A percentile compares a stretch with the other conserved stretches of the same genome.
Evolutionary conservation across 768 basidiomycete genomes (phyloP).

Genomic region (Candolleomyces eurysporus): DNA sequence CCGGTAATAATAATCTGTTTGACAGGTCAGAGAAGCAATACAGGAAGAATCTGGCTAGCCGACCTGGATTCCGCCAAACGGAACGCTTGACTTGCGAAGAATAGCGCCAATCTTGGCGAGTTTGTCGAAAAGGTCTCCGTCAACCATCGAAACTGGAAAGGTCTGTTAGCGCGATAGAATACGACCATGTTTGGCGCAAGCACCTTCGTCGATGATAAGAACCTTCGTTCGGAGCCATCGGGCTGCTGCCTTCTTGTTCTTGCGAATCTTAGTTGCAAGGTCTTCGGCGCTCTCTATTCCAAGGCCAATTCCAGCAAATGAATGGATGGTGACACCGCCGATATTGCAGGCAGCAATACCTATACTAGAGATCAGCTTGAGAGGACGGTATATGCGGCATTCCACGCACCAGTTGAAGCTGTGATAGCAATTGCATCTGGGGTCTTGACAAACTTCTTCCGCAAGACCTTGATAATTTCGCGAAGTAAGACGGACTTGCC

Average conservation of each 20-base stretch:
- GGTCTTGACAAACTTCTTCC: slow-evolving; percentile 47
- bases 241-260: slow-evolving; percentile 78
- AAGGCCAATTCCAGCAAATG: slow-evolving; percentile 91
- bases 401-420: slow-evolving; percentile 77
- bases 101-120: slow-evolving; percentile 66
- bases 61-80: slow-evolving; percentile 96
- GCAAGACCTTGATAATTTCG: slow-evolving; percentile 81
- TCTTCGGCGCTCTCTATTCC: slow-evolving; percentile 64
- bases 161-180: neutral
- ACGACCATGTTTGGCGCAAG: slow-evolving; percentile 6
- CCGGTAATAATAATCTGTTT: slow-evolving; percentile 85
- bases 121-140: slow-evolving; percentile 92
- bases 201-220: slow-evolving; percentile 81
- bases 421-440: slow-evolving; percentile 87
- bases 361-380: slow-evolving; percentile 18
- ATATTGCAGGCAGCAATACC: slow-evolving; percentile 98
- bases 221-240: slow-evolving; percentile 87
- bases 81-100: slow-evolving; percentile 58
- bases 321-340: slow-evolving; percentile 93
- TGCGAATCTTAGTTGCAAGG: slow-evolving; percentile 64
- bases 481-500: slow-evolving; percentile 94
- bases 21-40: neutral
- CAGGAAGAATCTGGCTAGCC: neutral
- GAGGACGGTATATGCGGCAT: neutral
- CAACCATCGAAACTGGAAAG: slow-evolving; percentile 92